phyloP scores from a whole-genome alignment of 345 rosid species.

The Brassica juncea region DNA sequence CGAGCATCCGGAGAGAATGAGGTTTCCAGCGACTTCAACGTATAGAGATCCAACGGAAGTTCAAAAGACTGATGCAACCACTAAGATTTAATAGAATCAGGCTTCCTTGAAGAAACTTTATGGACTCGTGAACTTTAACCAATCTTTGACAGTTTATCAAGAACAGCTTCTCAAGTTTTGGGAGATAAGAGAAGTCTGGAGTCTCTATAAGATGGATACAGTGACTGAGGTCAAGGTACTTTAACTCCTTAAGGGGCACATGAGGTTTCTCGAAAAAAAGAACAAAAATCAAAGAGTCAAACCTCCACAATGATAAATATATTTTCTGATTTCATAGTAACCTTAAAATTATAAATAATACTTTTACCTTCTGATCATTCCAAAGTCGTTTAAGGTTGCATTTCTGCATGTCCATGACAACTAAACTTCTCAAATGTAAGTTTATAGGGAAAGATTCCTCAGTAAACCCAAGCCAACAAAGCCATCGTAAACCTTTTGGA shows the following conservation, averaged over 20 bases:
- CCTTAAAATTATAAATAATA: background rate
- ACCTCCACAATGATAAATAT: background rate
- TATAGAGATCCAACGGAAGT: slow-evolving; percentile 8
- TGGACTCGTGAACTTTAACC: slow-evolving; percentile 15
- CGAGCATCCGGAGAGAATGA: slow-evolving; percentile 32
- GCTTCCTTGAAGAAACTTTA: background rate
- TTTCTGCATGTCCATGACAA: background rate
- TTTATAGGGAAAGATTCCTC: background rate
- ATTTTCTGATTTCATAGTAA: background rate
- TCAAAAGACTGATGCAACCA: slow-evolving; percentile 2
- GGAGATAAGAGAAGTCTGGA: slow-evolving; percentile 18
- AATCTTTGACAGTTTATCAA: background rate
- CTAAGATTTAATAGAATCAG: slow-evolving; percentile 11
- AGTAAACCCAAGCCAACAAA: background rate
- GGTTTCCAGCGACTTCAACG: slow-evolving; percentile 11
- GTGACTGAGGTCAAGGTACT: slow-evolving; percentile 27
- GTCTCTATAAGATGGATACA: background rate
- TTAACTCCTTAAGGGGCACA: background rate
- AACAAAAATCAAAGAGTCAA: background rate
- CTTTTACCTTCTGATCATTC: background rate
- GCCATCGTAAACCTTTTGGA: background rate
- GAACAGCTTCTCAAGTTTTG: slow-evolving; percentile 30
- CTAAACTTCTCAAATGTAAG: background rate
- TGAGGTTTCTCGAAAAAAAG: background rate
- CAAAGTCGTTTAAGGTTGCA: background rate